Base-by-base conservation (phyloP, 768 basidiomycete genomes). In the Tephrocybe rancida region DNA sequence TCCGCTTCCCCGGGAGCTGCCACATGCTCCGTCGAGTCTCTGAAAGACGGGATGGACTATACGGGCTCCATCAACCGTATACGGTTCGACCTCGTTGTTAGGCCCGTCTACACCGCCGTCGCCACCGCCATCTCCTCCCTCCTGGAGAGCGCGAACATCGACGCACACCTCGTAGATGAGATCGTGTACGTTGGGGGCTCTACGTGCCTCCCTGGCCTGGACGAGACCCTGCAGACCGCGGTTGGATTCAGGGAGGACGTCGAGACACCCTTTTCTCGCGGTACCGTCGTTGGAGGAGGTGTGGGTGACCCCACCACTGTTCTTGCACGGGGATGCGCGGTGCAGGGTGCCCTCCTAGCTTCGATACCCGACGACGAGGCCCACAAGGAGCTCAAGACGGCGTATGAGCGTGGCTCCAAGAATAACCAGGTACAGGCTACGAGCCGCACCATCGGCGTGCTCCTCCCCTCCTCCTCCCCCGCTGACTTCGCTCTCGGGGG, bases 41-140 rank as follows among this genome's bases (percentile, higher is more conserved):
- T 99, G 61, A 96, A 95, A 69, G 95, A 96, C 53, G 96, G 95
- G 1, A 66, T 91, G 32, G 96, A 99, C 71, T 93, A 87, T 65
- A 94, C 90, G 3, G 63, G 73, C 47, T 65, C 70, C 3, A 71
- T 74, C 56, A 82, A 81, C 67, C 76, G 81, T 14, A 73, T 84
- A 73, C 75, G 83, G 16, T 85, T 85, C 67, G 86, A 87, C 58
- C 77, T 87, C 68, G 75, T 86, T 61, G 80, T 81, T 1, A 72
- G 82, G 16, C 59, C 83, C 8, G 73, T 90, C 21, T 92, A 92
- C 66, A 70, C 74, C 48, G 68, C 76, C 53, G 80, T 90, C 44
- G 75, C 78, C 13, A 61, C 65, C 26, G 78, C 79, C 38, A 78
- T 86, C 47, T 66, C 70, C 39, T 73, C 78, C 24, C 76, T 92